Evolutionary conservation across 208 protist genomes (phyloP).

Genomic region (Leishmania aethiopica): DNA sequence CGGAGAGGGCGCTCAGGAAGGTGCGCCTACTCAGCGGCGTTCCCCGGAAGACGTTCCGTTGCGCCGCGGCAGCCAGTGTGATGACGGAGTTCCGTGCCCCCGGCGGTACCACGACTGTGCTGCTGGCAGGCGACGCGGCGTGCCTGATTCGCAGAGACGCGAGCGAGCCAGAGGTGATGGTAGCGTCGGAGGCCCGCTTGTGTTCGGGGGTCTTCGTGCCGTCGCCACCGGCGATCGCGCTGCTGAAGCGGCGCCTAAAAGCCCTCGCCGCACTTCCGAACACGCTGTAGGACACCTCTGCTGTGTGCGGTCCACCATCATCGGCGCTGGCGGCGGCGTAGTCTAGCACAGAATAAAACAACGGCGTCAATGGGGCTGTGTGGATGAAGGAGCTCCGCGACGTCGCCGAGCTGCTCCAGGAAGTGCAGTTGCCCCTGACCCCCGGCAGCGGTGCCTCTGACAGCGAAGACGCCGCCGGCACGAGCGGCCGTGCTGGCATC

Average conservation of each 20-base stretch:
- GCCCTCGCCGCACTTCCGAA: not conserved
- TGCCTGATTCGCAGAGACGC: not conserved
- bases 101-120: not conserved
- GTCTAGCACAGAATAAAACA: slow-evolving; percentile 7
- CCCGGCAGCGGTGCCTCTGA: not conserved
- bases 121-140: not conserved
- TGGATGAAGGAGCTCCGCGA: not conserved
- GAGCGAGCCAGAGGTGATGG: not conserved
- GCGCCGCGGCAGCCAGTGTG: too few relatives aligned
- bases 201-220: not conserved
- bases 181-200: not conserved
- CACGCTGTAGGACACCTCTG: not conserved
- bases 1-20: slow-evolving; percentile 7
- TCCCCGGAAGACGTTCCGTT: not conserved
- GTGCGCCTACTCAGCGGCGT: slow-evolving; percentile 10
- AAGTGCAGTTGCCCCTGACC: not conserved
- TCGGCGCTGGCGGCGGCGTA: not conserved
- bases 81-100: not conserved
- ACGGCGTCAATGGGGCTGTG: not conserved
- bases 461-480: not conserved
- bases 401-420: not conserved
- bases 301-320: not conserved
- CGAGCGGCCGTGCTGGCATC: not conserved
- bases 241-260: not conserved
- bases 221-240: not conserved